Conservation (phyloP, 2,329 filamentous ascomycete genomes). For the Decorospora gaudefroyi region DNA sequence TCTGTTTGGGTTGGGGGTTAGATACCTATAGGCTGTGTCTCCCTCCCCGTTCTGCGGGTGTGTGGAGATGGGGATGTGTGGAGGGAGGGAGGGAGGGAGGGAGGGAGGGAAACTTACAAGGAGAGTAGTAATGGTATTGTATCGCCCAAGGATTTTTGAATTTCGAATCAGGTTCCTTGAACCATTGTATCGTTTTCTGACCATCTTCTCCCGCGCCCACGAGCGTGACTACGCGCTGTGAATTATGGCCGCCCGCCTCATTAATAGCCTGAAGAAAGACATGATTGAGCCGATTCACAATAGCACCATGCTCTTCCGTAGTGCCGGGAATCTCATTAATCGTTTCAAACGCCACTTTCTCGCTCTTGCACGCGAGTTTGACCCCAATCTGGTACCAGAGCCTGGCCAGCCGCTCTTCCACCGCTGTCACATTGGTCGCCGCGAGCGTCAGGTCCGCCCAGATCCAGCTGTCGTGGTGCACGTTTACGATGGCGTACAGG, state of each 20-base stretch:
- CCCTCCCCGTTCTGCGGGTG: no score
- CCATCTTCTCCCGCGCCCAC: conserved; percentile 58
- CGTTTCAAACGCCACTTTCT: conserved; percentile 60
- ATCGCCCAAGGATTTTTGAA: conserved; percentile 63
- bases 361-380: conserved; percentile 60
- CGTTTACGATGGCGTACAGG: conserved; percentile 61
- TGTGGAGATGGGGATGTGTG: not conserved
- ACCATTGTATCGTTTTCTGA: conserved; percentile 60
- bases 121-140: conserved; percentile 66
- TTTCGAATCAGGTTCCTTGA: conserved; percentile 52
- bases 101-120: conserved; percentile 50
- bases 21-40: no score
- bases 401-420: conserved; percentile 61
- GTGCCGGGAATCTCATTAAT: conserved; percentile 64
- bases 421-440: conserved; percentile 55
- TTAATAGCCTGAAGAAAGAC: conserved; percentile 61
- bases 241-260: conserved; percentile 61
- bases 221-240: conserved; percentile 60
- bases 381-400: conserved; percentile 63
- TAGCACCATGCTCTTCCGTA: conserved; percentile 55
- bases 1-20: conserved; percentile 21
- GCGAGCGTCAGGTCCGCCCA: conserved; percentile 60
- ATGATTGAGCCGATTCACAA: conserved; percentile 61
- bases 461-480: conserved; percentile 64
- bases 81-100: not conserved